Conservation (phyloP, 352 stramenopile genomes). For the Globisporangium apiculatum region DNA sequence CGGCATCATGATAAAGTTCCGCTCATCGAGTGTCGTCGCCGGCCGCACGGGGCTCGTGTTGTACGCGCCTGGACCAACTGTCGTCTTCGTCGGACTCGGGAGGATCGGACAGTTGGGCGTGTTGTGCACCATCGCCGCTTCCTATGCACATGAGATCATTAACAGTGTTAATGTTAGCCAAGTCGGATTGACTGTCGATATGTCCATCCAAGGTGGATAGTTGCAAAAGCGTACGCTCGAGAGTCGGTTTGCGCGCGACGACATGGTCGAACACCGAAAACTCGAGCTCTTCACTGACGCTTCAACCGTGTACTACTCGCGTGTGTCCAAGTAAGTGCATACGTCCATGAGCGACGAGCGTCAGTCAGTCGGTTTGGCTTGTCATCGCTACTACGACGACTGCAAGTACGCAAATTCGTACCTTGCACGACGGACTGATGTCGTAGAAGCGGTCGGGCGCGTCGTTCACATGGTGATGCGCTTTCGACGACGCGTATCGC, state of each 20-base stretch:
- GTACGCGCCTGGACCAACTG: constrained; percentile 47
- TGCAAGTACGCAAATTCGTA: constrained; percentile 4
- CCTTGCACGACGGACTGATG: constrained; percentile 57
- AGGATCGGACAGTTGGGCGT: constrained; percentile 60
- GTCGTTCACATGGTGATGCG: constrained; percentile 45
- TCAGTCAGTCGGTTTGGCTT: background rate
- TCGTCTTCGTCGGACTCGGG: constrained; percentile 37
- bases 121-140: constrained; percentile 69
- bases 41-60: constrained; percentile 16
- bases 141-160: constrained; percentile 15
- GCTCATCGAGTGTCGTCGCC: constrained; percentile 26
- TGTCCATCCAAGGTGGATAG: background rate
- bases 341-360: background rate
- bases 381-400: too few species aligned
- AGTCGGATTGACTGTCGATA: background rate
- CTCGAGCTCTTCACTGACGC: constrained; percentile 55
- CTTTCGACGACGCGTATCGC: constrained; percentile 60
- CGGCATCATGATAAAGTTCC: constrained; percentile 70
- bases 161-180: too few species aligned
- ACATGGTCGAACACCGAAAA: constrained; percentile 60
- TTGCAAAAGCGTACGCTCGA: constrained; percentile 30
- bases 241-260: constrained; percentile 40
- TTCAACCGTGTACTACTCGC: constrained; percentile 47
- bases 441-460: constrained; percentile 66
- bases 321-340: background rate